These are phyloP conservation scores for Vicia faba DNA, from an alignment of 306 rosid species.

Conservation along the genomic window DNA sequence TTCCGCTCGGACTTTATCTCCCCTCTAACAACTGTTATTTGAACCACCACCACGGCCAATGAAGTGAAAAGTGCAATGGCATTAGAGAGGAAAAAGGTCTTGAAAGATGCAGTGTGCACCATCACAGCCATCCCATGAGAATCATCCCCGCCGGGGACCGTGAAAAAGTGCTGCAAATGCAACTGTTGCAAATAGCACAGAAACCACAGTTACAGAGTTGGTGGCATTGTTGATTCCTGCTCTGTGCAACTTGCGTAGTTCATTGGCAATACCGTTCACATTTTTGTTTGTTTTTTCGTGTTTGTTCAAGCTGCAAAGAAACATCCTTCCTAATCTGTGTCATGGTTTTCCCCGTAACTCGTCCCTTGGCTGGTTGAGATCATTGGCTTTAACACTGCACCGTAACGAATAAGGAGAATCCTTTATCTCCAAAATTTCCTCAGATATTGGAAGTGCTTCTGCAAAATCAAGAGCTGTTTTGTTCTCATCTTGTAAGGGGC, in stretches of 20 bases:
- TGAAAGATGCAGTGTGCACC: conserved; percentile 51
- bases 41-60: conserved; percentile 82
- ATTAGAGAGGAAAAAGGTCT: conserved; percentile 68
- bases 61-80: conserved; percentile 80
- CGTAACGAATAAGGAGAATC: conserved; percentile 59
- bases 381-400: conserved; percentile 68
- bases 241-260: conserved; percentile 69
- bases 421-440: conserved; percentile 60
- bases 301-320: conserved; percentile 77
- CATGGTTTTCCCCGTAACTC: conserved; percentile 76
- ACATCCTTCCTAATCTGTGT: conserved; percentile 77
- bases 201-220: conserved; percentile 83
- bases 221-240: conserved; percentile 81
- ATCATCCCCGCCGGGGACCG: conserved; percentile 81
- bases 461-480: conserved; percentile 88
- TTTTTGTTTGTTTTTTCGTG: conserved; percentile 78
- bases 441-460: conserved; percentile 73
- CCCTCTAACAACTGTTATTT: conserved; percentile 85
- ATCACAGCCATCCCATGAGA: conserved; percentile 56
- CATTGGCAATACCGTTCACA: conserved; percentile 72
- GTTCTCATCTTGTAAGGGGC: conserved; percentile 73
- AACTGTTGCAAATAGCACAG: conserved; percentile 83
- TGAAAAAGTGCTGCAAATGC: conserved; percentile 88
- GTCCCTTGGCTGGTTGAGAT: conserved; percentile 83
- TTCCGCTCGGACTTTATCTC: conserved; percentile 71